Conservation (phyloP, 2,329 filamentous ascomycete genomes). For the Pezicula radicicola region DNA sequence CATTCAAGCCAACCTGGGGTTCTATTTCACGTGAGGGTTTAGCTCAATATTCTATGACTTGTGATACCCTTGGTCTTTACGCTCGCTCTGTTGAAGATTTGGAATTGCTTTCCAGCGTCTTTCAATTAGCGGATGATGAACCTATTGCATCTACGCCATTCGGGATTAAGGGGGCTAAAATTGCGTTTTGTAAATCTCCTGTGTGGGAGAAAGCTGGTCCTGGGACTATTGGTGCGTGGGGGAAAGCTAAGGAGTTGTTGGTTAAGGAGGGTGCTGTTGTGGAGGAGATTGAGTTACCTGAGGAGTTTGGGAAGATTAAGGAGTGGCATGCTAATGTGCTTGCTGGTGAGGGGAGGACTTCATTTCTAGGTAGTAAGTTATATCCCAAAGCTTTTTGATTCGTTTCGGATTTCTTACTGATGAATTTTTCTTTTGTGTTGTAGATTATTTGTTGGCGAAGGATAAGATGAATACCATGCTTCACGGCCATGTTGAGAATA, state of each 20-base stretch:
- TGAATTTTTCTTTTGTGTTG: conserved; percentile 6
- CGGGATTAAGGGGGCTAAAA: conserved; percentile 42
- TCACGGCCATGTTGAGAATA: conserved; percentile 46
- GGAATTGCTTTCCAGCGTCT: conserved; percentile 49
- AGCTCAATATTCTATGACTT: conserved; percentile 53
- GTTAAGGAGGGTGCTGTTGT: conserved; percentile 47
- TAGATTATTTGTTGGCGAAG: conserved; percentile 45
- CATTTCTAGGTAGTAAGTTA: conserved; percentile 38
- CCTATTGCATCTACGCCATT: conserved; percentile 22
- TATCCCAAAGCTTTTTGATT: background rate
- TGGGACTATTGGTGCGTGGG: conserved; percentile 39
- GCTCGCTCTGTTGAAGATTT: conserved; percentile 56
- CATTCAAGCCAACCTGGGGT: conserved; percentile 65
- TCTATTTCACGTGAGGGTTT: conserved; percentile 59
- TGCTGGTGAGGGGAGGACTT: conserved; percentile 44
- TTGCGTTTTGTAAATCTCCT: conserved; percentile 50
- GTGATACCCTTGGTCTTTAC: conserved; percentile 63
- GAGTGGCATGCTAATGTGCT: conserved; percentile 48
- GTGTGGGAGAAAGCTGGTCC: conserved; percentile 44
- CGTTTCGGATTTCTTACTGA: background rate
- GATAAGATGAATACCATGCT: conserved; percentile 42
- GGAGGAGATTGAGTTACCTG: conserved; percentile 49
- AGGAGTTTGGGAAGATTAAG: conserved; percentile 42
- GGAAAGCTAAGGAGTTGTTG: conserved; percentile 35
- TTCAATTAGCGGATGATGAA: conserved; percentile 51